Evolutionary conservation across 2,329 filamentous ascomycete species (phyloP).

Genomic region (Tolypocladium pustulatum): DNA sequence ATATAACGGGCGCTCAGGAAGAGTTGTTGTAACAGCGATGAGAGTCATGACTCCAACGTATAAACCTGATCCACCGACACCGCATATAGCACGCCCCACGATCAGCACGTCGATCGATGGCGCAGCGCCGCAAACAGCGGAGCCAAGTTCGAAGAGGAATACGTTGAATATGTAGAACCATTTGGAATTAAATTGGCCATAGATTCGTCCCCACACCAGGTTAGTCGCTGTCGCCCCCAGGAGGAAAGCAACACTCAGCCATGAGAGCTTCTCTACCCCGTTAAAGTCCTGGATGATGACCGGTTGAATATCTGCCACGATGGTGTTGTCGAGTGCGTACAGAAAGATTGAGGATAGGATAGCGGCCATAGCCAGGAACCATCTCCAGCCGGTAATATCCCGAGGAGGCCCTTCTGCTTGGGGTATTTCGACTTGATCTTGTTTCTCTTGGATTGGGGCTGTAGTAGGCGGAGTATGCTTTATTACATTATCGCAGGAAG

Average conservation of each 20-base stretch:
- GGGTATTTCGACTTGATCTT: no score
- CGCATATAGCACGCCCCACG: slow-evolving; percentile 21
- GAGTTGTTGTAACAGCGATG: not conserved
- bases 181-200: slow-evolving; percentile 21
- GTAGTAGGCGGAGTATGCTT: no score
- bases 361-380: not conserved
- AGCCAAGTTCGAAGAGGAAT: slow-evolving; percentile 14
- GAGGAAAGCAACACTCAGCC: slow-evolving; percentile 18
- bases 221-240: slow-evolving; percentile 14
- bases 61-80: slow-evolving; percentile 1
- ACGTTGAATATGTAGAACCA: slow-evolving; percentile 15
- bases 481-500: no score
- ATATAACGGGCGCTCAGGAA: slow-evolving; percentile 1
- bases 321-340: slow-evolving; percentile 11
- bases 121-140: slow-evolving; percentile 15
- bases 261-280: slow-evolving; percentile 24
- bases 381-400: not conserved
- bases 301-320: slow-evolving; percentile 15
- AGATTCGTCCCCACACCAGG: slow-evolving; percentile 19
- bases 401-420: no score
- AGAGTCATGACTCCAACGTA: slow-evolving; percentile 3
- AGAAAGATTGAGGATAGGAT: not conserved
- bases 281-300: slow-evolving; percentile 18
- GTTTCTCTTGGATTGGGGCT: no score
- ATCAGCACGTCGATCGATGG: slow-evolving; percentile 25